These are phyloP conservation scores for Aspergillus quadricinctus DNA, from an alignment of 2,329 filamentous ascomycete species.

Conservation along the genomic window DNA sequence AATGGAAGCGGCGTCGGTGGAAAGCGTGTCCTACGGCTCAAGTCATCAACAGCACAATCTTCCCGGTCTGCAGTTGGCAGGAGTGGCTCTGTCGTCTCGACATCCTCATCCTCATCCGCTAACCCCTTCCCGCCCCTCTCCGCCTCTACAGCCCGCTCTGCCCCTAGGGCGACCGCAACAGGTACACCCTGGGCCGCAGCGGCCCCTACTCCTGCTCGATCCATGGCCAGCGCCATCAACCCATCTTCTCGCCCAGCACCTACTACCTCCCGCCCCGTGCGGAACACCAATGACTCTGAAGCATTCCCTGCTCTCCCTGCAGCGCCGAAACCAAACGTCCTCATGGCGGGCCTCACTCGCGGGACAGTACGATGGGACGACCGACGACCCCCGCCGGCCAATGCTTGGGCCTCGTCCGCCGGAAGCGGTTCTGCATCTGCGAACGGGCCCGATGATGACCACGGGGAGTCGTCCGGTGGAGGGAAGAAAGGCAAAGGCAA, in stretches of 20 bases:
- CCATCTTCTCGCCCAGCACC: slow-evolving; percentile 24
- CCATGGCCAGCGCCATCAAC: slow-evolving; percentile 20
- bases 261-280: slow-evolving; percentile 18
- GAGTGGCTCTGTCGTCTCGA: slow-evolving; percentile 48
- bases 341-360: slow-evolving; percentile 46
- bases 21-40: slow-evolving; percentile 59
- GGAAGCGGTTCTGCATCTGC: slow-evolving; percentile 17
- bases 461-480: slow-evolving; percentile 16
- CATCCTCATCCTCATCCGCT: slow-evolving; percentile 31
- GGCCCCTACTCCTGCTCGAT: slow-evolving; percentile 17
- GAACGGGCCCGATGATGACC: slow-evolving; percentile 17
- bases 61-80: slow-evolving; percentile 58
- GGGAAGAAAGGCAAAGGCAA: slow-evolving; percentile 37
- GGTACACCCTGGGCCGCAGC: slow-evolving; percentile 22
- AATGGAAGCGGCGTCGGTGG: slow-evolving; percentile 58
- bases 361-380: slow-evolving; percentile 45
- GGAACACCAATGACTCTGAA: slow-evolving; percentile 42
- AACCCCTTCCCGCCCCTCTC: slow-evolving; percentile 47
- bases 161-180: slow-evolving; percentile 20
- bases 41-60: slow-evolving; percentile 66
- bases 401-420: slow-evolving; percentile 35
- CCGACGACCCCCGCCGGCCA: slow-evolving; percentile 29
- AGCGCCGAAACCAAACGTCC: slow-evolving; percentile 64
- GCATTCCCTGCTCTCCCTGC: slow-evolving; percentile 79
- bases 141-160: slow-evolving; percentile 18